Evolutionary conservation across 2,329 filamentous ascomycete species (phyloP).

Genomic region (Anthostomella pinea): DNA sequence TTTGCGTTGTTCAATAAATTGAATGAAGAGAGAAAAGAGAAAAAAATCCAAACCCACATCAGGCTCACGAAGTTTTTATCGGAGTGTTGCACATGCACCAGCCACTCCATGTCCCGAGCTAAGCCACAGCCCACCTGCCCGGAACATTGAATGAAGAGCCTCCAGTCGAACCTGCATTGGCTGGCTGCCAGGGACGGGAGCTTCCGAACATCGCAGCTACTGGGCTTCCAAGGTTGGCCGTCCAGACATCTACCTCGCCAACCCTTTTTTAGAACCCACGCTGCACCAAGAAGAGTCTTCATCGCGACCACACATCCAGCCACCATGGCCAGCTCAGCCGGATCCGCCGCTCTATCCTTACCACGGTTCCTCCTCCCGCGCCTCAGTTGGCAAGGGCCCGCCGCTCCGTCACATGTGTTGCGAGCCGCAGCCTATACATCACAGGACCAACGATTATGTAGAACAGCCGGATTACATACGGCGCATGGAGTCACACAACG

Average conservation of each 20-base stretch:
- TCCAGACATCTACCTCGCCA: too few species aligned
- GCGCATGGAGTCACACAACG: constrained; percentile 14
- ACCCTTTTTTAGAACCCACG: constrained; percentile 1
- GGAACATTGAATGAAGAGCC: too few species aligned
- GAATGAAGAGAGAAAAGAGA: constrained; percentile 34
- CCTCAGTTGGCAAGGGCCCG: constrained; percentile 48
- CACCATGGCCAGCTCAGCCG: constrained; percentile 27
- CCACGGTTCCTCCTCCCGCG: constrained; percentile 55
- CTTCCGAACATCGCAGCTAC: not conserved
- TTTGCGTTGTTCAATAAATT: constrained; percentile 48
- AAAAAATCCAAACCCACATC: constrained; percentile 1
- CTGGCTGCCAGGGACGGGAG: not conserved
- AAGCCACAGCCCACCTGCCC: constrained; percentile 1
- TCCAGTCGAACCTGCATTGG: not conserved
- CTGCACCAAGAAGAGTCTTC: too few species aligned
- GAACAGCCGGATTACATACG: constrained; percentile 26
- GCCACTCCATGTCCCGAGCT: constrained; percentile 13
- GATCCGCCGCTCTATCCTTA: constrained; percentile 38
- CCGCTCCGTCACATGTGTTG: constrained; percentile 27
- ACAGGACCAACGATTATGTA: constrained; percentile 15
- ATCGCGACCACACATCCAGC: too few species aligned
- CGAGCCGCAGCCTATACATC: constrained; percentile 28
- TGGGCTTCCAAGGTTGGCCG: too few species aligned
- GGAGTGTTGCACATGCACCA: constrained; percentile 7
- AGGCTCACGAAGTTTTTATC: constrained; percentile 11